Evolutionary conservation across 1,284 basidiomycete genomes (phyloP), one percentile per base, ranked within the genome.

Genomic region (Ustilago sp.): DNA sequence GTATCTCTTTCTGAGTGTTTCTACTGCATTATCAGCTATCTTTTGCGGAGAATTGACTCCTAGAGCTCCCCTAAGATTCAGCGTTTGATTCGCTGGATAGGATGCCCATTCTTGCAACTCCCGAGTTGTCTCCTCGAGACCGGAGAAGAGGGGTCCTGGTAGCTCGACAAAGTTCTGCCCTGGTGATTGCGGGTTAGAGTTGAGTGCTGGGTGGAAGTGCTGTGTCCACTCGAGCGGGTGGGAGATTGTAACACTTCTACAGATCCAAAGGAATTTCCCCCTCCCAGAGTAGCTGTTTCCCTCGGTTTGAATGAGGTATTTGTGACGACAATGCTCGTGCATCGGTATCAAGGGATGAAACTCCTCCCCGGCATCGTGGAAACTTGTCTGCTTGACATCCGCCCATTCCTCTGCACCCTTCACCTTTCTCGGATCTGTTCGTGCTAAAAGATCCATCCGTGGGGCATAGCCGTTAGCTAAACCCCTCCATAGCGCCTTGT

Each of bases 181-280:
- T 55, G 32, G n/a, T 12, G 15, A 36, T 9, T 19, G 19, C 6
- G 66, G 47, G 35, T 81, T 47, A 12, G 56, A 15, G 41, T 73
- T 62, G 23, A 82, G 68, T 3, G 80, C 80, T 3, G 80, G 74
- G 35, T 82, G 80, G 59, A 82, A 82, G 35, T 82, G 80, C 55
- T 82, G 80, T 28, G 79, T 81, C 80, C 80, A 82, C 57, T 81
- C 69, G 43, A 80, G 52, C 23, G 54, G 63, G 39, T 82, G 80
- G 4, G 77, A 64, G 1, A 82, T 66, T 4, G 63, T 63, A 17
- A 81, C 77, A 7, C 74, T 72, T 13, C 61, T 47, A 47, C 80
- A 82, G 28, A 43, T 36, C 47, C 77, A 68, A 0, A 82, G 59
- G 41, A 73, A 82, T 62, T 81, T 81, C 57, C 68, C 74, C 19